Conservation (phyloP, 2,329 filamentous ascomycete genomes). For the Sclerotinia trifoliorum region DNA sequence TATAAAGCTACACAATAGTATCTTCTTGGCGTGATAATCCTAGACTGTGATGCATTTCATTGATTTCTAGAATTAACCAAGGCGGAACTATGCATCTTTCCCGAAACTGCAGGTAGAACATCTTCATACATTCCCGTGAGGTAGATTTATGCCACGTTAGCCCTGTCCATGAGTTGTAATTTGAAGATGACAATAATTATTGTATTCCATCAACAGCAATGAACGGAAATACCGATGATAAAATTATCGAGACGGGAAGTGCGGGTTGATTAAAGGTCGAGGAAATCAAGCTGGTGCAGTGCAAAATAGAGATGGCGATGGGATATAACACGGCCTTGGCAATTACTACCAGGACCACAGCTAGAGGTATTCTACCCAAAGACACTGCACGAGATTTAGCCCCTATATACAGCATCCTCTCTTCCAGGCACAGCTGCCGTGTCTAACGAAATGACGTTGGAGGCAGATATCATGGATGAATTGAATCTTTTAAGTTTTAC, state of each 20-base stretch:
- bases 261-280: not conserved
- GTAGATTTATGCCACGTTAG: not conserved
- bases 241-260: not conserved
- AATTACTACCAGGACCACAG: not conserved
- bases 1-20: too few species aligned
- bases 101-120: too few species aligned
- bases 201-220: not conserved
- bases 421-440: too few species aligned
- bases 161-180: not conserved
- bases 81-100: too few species aligned
- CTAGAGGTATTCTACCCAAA: not conserved
- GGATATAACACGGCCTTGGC: too few species aligned
- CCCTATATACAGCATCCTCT: too few species aligned
- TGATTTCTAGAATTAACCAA: too few species aligned
- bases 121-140: not conserved
- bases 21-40: too few species aligned
- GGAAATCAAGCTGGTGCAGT: not conserved
- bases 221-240: not conserved
- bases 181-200: not conserved
- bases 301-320: not conserved
- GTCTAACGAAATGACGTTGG: too few species aligned
- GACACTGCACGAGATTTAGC: not conserved
- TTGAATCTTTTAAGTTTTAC: too few species aligned
- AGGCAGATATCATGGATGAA: not conserved
- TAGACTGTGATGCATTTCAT: too few species aligned